Base-by-base conservation (phyloP, 1,284 basidiomycete genomes). In the Singerocomus inundabilis region DNA sequence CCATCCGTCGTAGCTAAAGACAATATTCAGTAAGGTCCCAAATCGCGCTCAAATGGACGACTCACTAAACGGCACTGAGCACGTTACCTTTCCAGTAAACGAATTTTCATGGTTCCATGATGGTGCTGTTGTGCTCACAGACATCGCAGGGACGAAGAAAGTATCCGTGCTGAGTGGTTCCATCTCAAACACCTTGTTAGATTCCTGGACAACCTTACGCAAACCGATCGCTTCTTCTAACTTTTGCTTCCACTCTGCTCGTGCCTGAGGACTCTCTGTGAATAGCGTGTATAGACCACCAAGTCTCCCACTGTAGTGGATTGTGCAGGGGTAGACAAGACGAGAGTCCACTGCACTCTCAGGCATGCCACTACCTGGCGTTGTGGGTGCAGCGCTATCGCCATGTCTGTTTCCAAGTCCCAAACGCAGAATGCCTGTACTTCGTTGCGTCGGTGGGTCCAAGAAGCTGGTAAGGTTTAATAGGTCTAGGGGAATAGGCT, bases 401-500 rank as follows among this genome's bases (percentile, higher is more conserved):
- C 60, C 63, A 49, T 72, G 70, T 46, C 70, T 66, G 43, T 70
- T 72, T 26, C 76, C 77, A 44, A 83, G 70, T 15, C 71, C 70
- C 44, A 73, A 70, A 35, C 85, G 80, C 8, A 86, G 72, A 38
- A 88, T 70, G 44, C 85, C 79, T 28, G 79, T 73, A 21, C 80
- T 76, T 21, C 83, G 81, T 61, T 84, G 86, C 6, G 80, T 81
- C 1, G 88, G 75, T 1, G 81, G 76, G 45, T 92, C 92, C 37
- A 77, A 81, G 68, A 95, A 96, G 63, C 85, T 88, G 46, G 87
- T 83, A 3, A 94, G 70, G 3, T 82, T 84, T 34, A 98, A 75
- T 9, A 98, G 75, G 61, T 95, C 93, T 52, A 97, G 74, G 5
- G 93, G 93, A 44, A 96, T 91, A 0, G 93, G 93, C 89, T 93